A percentile compares a stretch with the other conserved stretches of the same genome.
Conservation (phyloP, 257 asterid genomes). For the Ballota nigra region DNA sequence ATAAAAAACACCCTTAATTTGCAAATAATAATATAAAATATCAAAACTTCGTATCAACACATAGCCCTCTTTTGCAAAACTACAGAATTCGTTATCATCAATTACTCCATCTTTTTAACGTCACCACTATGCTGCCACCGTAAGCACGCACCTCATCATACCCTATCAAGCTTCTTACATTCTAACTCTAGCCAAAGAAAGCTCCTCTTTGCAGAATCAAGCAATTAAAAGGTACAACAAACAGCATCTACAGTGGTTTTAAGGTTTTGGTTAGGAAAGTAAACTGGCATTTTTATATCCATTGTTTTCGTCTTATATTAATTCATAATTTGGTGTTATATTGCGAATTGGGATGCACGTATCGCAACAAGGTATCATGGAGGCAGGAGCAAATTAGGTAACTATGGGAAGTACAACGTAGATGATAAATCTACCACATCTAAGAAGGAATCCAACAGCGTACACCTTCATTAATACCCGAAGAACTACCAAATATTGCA, state of each 20-base stretch:
- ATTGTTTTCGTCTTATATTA: background rate
- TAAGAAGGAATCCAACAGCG: background rate
- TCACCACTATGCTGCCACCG: slow-evolving; percentile 17
- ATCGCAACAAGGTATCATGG: too few species aligned
- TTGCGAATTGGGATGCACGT: background rate
- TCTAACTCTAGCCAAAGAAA: background rate
- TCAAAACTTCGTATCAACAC: slow-evolving; percentile 12
- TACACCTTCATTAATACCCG: background rate
- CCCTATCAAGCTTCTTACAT: background rate
- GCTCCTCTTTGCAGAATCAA: background rate
- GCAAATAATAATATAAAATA: background rate
- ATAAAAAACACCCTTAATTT: background rate
- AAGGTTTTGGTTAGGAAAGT: slow-evolving; percentile 27
- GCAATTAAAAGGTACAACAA: slow-evolving; percentile 15
- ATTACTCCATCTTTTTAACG: background rate
- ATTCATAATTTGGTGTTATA: background rate
- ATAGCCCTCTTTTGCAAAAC: background rate
- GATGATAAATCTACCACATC: background rate
- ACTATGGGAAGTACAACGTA: background rate
- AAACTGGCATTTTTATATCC: background rate
- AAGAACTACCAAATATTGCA: background rate
- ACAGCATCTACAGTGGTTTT: background rate
- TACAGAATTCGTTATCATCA: slow-evolving; percentile 1
- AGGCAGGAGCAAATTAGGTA: background rate
- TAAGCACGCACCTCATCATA: background rate